These are phyloP conservation scores for Suillus subaureus DNA, from an alignment of 768 basidiomycete genomes.

Conservation along the genomic window DNA sequence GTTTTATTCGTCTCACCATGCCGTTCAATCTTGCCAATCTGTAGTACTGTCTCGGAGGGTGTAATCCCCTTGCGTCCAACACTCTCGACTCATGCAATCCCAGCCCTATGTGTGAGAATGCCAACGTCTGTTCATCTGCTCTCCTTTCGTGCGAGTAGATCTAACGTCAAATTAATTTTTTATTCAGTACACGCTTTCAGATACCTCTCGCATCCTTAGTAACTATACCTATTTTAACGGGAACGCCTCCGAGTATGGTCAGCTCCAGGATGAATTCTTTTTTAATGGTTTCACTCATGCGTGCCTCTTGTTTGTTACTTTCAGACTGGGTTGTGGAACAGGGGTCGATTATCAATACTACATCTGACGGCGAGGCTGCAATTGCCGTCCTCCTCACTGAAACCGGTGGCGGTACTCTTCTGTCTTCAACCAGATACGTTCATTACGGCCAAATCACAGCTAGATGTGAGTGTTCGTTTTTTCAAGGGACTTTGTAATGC, in stretches of 20 bases:
- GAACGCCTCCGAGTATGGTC: slow-evolving; percentile 71
- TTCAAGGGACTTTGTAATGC: not conserved
- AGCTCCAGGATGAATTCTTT: slow-evolving; percentile 2
- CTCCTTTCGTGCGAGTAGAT: not conserved
- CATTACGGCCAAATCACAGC: slow-evolving; percentile 81
- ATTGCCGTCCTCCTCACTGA: slow-evolving; percentile 70
- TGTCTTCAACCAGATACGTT: slow-evolving; percentile 80
- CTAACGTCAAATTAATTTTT: slow-evolving; percentile 39
- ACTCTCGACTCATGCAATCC: slow-evolving; percentile 67
- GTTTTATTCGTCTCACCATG: not conserved
- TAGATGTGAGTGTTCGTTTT: slow-evolving; percentile 41
- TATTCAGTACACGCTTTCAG: slow-evolving; percentile 63
- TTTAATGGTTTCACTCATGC: not conserved
- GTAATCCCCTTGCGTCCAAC: slow-evolving; percentile 75
- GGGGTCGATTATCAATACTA: slow-evolving; percentile 67
- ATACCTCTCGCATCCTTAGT: slow-evolving; percentile 65
- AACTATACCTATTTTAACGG: slow-evolving; percentile 74
- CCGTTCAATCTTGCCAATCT: slow-evolving; percentile 12
- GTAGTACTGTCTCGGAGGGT: slow-evolving; percentile 86
- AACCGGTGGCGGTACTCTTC: slow-evolving; percentile 71
- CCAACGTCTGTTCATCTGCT: slow-evolving; percentile 44
- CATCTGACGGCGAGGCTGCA: slow-evolving; percentile 57
- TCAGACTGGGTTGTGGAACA: slow-evolving; percentile 73
- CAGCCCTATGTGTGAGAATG: slow-evolving; percentile 68
- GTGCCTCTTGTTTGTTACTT: not conserved